Evolutionary conservation across 2,329 filamentous ascomycete genomes (phyloP).

Genomic region (Phoma sp.): DNA sequence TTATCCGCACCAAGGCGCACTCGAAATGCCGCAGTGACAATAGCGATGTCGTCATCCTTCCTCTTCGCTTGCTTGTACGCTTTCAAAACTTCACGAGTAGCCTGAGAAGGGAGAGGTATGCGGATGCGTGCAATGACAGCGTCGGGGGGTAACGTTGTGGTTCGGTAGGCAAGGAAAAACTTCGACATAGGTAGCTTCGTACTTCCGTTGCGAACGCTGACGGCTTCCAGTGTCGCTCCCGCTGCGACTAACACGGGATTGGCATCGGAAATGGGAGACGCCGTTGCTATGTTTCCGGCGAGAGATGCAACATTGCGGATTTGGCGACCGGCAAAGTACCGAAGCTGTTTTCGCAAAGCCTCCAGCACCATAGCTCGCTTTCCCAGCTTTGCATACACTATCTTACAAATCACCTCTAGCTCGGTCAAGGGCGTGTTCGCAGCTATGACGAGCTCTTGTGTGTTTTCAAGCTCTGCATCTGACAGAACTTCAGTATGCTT

Average conservation of each 20-base stretch:
- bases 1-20: conserved; percentile 72
- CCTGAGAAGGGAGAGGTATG: conserved; percentile 70
- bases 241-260: conserved; percentile 91
- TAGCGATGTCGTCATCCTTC: conserved; percentile 97
- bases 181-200: conserved; percentile 72
- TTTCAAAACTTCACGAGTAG: conserved; percentile 78
- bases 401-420: conserved; percentile 79
- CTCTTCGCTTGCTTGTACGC: conserved; percentile 96
- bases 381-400: conserved; percentile 63
- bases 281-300: conserved; percentile 89
- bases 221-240: conserved; percentile 78
- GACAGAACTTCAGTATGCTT: conserved; percentile 61
- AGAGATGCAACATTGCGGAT: conserved; percentile 95
- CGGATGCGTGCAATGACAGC: conserved; percentile 82
- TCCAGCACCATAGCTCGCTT: conserved; percentile 45
- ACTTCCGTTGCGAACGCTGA: conserved; percentile 67
- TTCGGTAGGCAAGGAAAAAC: conserved; percentile 90
- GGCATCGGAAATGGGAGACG: conserved; percentile 92
- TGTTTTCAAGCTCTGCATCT: conserved; percentile 34
- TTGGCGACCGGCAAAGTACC: conserved; percentile 91
- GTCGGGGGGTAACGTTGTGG: conserved; percentile 77
- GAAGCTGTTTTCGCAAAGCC: conserved; percentile 89
- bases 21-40: conserved; percentile 85
- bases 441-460: conserved; percentile 71
- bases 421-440: conserved; percentile 92